Base-by-base conservation (phyloP, 768 basidiomycete species). In the Podaxis sp. region DNA sequence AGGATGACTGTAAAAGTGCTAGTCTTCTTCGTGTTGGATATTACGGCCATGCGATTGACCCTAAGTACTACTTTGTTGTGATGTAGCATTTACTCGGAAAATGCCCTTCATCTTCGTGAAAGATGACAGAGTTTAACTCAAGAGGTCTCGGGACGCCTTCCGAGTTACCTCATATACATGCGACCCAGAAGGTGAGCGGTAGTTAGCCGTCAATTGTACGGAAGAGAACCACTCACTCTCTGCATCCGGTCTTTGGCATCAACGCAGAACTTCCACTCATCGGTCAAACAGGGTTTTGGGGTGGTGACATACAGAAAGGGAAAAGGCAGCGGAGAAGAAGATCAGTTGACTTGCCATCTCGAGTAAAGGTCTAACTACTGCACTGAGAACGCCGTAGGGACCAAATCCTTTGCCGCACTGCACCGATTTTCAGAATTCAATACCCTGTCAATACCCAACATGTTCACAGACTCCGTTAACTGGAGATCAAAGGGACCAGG, bases 201-300 rank as follows among this genome's bases (percentile, higher is more conserved):
- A 5, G 19, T 7, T 12, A 25, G 54, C 24, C 54, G 13, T 19
- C 38, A 55, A 38, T 55, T 36, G 2, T 0, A 6, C 19, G n/a
- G 29, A 55, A 36, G n/a, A 55, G 33, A 38, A 55, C 19, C 8
- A 22, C 11, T 38, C 37, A n/a, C 9, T 17, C 17, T 38, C 54
- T 38, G 15, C 22, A 55, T 9, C 37, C 24, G 51, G 27, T 27
- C 27, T 33, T 27, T 53, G 54, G 19, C n/a, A 55, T 4, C 22
- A 24, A 19, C 54, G n/a, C 6, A 33, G 38, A 55, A n/a, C 41
- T 22, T 40, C 38, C 58, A 17, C 24, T 24, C 37, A 55, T 22
- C 58, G 37, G 37, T 59, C 49, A 51, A 12, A 58, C 38, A 51
- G 58, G 58, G 49, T 59, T 55, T 59, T 59, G 58, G 58, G 58